Evolutionary conservation across 768 basidiomycete genomes (phyloP).

Genomic region (Tylopilus felleus): DNA sequence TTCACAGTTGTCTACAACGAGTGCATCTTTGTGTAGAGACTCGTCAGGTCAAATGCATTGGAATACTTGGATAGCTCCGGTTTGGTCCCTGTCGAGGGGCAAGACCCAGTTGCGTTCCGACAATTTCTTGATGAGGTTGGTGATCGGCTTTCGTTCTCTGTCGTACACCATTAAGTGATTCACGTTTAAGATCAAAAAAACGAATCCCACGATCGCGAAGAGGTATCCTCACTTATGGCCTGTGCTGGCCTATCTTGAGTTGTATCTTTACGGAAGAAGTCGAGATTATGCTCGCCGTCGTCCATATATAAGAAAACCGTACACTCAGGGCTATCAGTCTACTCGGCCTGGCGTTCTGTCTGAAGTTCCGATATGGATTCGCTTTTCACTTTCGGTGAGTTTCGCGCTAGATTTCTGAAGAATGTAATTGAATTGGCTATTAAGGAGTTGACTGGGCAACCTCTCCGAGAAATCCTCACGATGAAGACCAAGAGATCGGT

Average conservation of each 20-base stretch:
- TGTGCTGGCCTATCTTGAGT: constrained; percentile 13
- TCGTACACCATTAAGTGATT: not conserved
- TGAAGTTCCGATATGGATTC: constrained; percentile 11
- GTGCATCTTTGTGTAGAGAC: no score
- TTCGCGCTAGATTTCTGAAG: not conserved
- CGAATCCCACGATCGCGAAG: constrained; percentile 7
- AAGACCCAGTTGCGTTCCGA: not conserved
- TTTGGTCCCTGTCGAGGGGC: not conserved
- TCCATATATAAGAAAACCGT: no score
- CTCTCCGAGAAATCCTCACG: not conserved
- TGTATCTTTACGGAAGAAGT: constrained; percentile 6
- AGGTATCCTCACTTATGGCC: constrained; percentile 17
- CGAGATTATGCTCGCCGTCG: no score
- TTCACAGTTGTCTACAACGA: no score
- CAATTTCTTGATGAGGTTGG: not conserved
- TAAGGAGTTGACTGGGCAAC: constrained; percentile 9
- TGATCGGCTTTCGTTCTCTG: not conserved
- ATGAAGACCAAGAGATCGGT: not conserved
- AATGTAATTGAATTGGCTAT: not conserved
- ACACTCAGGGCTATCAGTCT: not conserved
- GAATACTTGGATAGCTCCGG: not conserved
- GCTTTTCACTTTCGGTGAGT: constrained; percentile 9
- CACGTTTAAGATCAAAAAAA: constrained; percentile 8
- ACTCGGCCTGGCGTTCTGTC: not conserved
- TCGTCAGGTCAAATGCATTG: no score